Base-by-base conservation (phyloP, 1,284 basidiomycete genomes). In the Mycena citricolor region DNA sequence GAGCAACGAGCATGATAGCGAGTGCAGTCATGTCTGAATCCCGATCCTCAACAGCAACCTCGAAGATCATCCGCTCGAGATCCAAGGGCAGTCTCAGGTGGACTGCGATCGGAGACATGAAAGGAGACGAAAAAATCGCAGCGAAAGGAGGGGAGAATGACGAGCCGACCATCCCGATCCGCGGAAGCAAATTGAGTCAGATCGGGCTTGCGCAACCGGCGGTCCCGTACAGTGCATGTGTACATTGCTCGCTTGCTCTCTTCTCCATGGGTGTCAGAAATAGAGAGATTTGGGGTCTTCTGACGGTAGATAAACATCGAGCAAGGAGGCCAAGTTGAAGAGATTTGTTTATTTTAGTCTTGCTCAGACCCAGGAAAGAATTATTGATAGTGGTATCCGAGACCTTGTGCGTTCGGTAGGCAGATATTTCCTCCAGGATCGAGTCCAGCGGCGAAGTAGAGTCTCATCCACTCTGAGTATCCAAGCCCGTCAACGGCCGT, bases 161-260 rank as follows among this genome's bases (percentile, higher is more conserved):
- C 30, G 42, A n/a, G 23, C 32, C 36, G 40, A 12, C 33, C 14
- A 38, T 42, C n/a, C n/a, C n/a, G n/a, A n/a, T 32, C 30, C 21
- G 42, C 37, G 47, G 42, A 48, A 48, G 24, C 42, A 44, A 47
- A 43, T 43, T 40, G 41, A 49, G 47, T 49, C 47, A 48, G 34
- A n/a, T 10, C n/a, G n/a, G n/a, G n/a, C n/a, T n/a, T n/a, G n/a
- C 26, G 26, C 10, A 29, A 29, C 26, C 25, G n/a, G 4, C 45
- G 45, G 45, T n/a, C 30, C 40, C 45, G 45, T 25, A 5, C n/a
- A 30, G 36, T n/a, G 26, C 10, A 29, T 10, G 26, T 29, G 26
- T 29, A 10, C 26, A 29, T 29, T 10, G n/a, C 26, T 29, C 10
- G 26, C n/a, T n/a, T 29, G 10, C 26, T 29, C 26, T 29, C 26